phyloP scores from a whole-genome alignment of 2,329 filamentous ascomycete species.

The Reticulascus tulasneorum region DNA sequence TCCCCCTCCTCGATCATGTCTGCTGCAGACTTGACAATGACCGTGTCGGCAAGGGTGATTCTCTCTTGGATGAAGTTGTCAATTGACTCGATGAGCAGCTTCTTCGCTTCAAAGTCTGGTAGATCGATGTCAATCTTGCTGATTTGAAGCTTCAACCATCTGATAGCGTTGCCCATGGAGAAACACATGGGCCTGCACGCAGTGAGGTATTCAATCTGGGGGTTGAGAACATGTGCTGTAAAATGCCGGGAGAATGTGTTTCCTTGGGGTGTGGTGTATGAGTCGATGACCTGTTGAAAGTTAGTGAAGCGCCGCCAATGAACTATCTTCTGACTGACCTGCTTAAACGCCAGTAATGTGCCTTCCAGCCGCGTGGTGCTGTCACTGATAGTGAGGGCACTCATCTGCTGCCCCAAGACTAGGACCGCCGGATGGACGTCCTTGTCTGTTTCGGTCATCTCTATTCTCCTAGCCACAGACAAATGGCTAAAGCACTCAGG shows the following conservation, averaged over 20 bases:
- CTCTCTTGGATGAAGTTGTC: constrained; percentile 89
- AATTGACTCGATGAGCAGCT: constrained; percentile 70
- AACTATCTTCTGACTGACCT: constrained; percentile 43
- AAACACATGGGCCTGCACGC: constrained; percentile 94
- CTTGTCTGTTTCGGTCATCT: constrained; percentile 59
- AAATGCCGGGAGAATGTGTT: constrained; percentile 87
- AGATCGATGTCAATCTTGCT: constrained; percentile 84
- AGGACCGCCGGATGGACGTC: constrained; percentile 84
- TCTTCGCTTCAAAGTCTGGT: constrained; percentile 78
- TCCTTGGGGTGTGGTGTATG: constrained; percentile 84
- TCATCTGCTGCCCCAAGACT: constrained; percentile 84
- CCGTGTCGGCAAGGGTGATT: constrained; percentile 79
- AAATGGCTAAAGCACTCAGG: constrained; percentile 79
- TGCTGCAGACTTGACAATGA: constrained; percentile 74
- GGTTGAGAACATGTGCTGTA: constrained; percentile 83
- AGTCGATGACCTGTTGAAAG: constrained; percentile 68
- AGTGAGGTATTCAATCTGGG: constrained; percentile 91
- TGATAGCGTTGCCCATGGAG: constrained; percentile 94
- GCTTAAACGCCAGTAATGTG: constrained; percentile 84
- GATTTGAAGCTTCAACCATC: constrained; percentile 90
- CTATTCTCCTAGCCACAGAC: constrained; percentile 59
- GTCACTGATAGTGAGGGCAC: constrained; percentile 81
- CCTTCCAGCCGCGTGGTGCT: constrained; percentile 85
- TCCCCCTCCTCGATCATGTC: constrained; percentile 75
- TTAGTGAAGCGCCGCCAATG: constrained; percentile 13